Evolutionary conservation across 768 basidiomycete species (phyloP), one percentile per base, ranked within the genome.

Genomic region (Mycena sanguinolenta): DNA sequence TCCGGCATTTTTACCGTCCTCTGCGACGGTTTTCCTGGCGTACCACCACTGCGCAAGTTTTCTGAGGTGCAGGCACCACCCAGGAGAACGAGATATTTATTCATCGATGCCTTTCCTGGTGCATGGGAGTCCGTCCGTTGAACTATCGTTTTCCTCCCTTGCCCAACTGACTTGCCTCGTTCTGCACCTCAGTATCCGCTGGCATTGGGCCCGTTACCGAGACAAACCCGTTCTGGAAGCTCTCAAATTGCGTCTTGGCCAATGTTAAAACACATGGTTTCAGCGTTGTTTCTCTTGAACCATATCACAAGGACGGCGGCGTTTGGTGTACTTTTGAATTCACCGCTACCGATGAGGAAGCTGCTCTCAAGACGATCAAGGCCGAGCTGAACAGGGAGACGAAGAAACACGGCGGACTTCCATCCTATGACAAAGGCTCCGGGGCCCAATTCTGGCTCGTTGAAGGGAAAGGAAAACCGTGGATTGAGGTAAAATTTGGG

Each of bases 301-400:
- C 90, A 9, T 85, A 90, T 70, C 79, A 81, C 60, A 97, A 96
- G 75, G 95, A 96, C 70, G 95, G 95, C 3, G 96, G 96, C 6
- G 91, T 94, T 19, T 96, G 95, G 76, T 91, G 96, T 42, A 85
- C 85, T 36, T 95, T 96, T 77, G 80, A 83, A 25, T 97, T 91
- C 75, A 79, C 73, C 34, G 79, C 69, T 4, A 74, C 70, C 34
- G 81, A 82, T 69, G 72, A 76, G 21, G 80, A 87, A 25, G 75
- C 67, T 19, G 84, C 86, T 14, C 76, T 90, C 10, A 77, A 79
- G 28, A 80, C 81, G 3, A 88, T 96, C 7, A 82, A 92, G 72
- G 73, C 79, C 3, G 81, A 84, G 25, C 75, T 94, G 1, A 81
- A 82, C 60, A 79, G 83, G 14, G 82, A 86, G 70, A 80, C 83